Percentiles rank a stretch among this genome's conserved stretches.
phyloP scores from a whole-genome alignment of 495 filamentous ascomycete species.

The Talaromyces ruber region DNA sequence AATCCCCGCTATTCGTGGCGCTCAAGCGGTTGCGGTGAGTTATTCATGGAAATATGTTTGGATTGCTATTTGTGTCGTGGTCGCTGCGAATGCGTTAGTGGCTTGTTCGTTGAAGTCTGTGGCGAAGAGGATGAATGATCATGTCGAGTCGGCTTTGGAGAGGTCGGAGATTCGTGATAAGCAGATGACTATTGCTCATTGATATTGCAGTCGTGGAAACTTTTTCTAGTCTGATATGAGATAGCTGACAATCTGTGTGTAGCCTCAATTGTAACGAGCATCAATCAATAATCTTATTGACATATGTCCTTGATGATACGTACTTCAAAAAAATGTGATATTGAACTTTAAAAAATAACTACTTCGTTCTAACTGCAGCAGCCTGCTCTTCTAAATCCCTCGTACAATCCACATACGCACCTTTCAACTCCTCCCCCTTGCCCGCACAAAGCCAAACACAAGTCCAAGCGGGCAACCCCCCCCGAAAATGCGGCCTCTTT shows the following conservation, averaged over 20 bases:
- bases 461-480: background rate
- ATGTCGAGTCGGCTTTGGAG: constrained; percentile 1
- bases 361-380: background rate
- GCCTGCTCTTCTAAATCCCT: constrained; percentile 2
- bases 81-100: background rate
- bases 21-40: background rate
- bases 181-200: background rate
- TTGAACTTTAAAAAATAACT: too few species aligned
- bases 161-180: constrained; percentile 2
- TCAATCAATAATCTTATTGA: too few species aligned
- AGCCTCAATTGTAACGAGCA: too few species aligned
- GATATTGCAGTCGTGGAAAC: background rate
- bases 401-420: constrained; percentile 1
- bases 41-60: constrained; percentile 1
- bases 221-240: background rate
- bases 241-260: too few species aligned
- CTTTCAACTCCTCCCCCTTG: background rate
- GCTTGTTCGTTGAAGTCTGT: constrained; percentile 2
- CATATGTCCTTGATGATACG: too few species aligned
- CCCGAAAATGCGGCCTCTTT: background rate
- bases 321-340: too few species aligned
- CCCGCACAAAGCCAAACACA: constrained; percentile 4
- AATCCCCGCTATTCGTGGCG: background rate
- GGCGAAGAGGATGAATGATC: constrained; percentile 4
- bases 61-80: background rate